These are phyloP conservation scores for Malus asiatica DNA, from an alignment of 306 rosid species.

Conservation along the genomic window DNA sequence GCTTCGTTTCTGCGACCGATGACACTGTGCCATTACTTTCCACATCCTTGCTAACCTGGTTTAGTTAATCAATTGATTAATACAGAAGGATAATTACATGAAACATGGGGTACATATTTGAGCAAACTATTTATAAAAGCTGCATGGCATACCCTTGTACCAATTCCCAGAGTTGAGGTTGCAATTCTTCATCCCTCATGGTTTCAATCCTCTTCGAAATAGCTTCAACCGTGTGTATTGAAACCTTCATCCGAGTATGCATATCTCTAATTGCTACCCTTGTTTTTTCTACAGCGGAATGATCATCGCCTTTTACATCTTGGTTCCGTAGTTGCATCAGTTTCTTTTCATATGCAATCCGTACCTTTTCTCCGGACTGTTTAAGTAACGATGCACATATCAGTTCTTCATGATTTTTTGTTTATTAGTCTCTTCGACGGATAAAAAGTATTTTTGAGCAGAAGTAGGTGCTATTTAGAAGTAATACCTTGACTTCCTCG, in stretches of 20 bases:
- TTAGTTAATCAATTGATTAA: neutral
- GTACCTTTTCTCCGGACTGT: slow-evolving; percentile 81
- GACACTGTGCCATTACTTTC: slow-evolving; percentile 92
- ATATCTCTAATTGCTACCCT: slow-evolving; percentile 68
- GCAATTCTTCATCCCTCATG: slow-evolving; percentile 82
- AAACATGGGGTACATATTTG: neutral
- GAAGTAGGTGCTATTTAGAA: neutral
- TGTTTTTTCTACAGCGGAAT: slow-evolving; percentile 60
- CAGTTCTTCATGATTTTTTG: neutral
- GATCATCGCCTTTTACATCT: slow-evolving; percentile 65
- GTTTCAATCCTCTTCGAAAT: slow-evolving; percentile 77
- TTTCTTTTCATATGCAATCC: slow-evolving; percentile 79
- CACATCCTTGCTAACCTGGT: slow-evolving; percentile 84
- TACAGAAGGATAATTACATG: neutral
- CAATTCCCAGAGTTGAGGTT: slow-evolving; percentile 76
- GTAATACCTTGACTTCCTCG: slow-evolving; percentile 73
- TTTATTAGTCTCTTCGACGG: too few relatives aligned
- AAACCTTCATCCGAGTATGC: slow-evolving; percentile 78
- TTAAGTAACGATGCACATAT: slow-evolving; percentile 17
- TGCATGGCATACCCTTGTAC: slow-evolving; percentile 51
- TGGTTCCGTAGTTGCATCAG: slow-evolving; percentile 60
- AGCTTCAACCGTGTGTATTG: slow-evolving; percentile 84
- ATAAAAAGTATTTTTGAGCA: neutral
- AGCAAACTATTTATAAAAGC: neutral
- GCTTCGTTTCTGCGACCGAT: slow-evolving; percentile 62